Conservation (phyloP, 1,139 yeast species). For the Debaryomyces coudertii region DNA sequence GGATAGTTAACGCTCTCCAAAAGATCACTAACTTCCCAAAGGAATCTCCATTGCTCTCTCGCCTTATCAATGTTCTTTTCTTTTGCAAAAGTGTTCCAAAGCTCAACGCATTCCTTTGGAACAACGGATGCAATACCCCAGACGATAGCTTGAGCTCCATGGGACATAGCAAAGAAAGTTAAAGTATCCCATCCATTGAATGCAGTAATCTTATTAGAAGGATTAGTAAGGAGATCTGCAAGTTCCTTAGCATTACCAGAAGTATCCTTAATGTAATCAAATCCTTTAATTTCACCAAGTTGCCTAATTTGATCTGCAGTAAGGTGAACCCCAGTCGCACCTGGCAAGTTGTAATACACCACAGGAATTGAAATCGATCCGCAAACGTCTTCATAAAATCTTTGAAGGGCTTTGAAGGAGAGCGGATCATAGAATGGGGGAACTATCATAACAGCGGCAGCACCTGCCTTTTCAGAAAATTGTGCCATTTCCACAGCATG, state of each 20-base stretch:
- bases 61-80: slow-evolving; percentile 18
- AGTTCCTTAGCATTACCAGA: slow-evolving; percentile 20
- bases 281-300: slow-evolving; percentile 18
- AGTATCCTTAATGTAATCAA: slow-evolving; percentile 20
- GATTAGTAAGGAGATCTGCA: slow-evolving; percentile 20
- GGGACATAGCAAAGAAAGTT: slow-evolving; percentile 19
- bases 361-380: slow-evolving; percentile 19
- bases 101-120: slow-evolving; percentile 20
- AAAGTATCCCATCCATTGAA: slow-evolving; percentile 21
- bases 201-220: slow-evolving; percentile 14
- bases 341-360: slow-evolving; percentile 21
- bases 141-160: slow-evolving; percentile 18
- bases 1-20: slow-evolving; percentile 18
- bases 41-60: slow-evolving; percentile 20
- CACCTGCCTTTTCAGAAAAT: slow-evolving; percentile 18
- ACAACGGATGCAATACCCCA: slow-evolving; percentile 21
- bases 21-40: slow-evolving; percentile 19
- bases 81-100: slow-evolving; percentile 16
- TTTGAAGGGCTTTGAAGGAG: slow-evolving; percentile 17
- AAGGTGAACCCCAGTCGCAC: slow-evolving; percentile 21
- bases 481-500: slow-evolving; percentile 19
- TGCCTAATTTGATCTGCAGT: slow-evolving; percentile 17
- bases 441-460: slow-evolving; percentile 21
- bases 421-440: slow-evolving; percentile 22
- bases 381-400: slow-evolving; percentile 19